Base-by-base conservation (phyloP, 768 basidiomycete species). In the Xerocomus brunneocitrinus region DNA sequence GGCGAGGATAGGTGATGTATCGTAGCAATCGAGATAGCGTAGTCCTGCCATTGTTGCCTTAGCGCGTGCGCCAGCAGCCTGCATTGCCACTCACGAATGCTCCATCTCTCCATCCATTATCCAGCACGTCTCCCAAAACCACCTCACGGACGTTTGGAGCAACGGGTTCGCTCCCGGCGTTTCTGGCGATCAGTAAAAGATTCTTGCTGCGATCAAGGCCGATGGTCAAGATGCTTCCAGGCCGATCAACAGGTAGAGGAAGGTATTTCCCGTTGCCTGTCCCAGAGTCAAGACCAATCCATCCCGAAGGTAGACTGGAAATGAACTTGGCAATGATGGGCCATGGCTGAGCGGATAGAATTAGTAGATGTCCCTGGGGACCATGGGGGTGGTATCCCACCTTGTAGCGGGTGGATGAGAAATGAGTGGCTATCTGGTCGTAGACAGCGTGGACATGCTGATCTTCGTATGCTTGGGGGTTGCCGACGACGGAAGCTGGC, bases 241-340 rank as follows among this genome's bases (percentile, higher is more conserved):
- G 83, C 14, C 80, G 76, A 46, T 89, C 83, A 1, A 70, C 58
- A 6, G 89, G 87, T 1, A 91, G 71, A 3, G 89, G 85, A 2
- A 98, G 80, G 72, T 98, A 98, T 78, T 99, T 98, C 42, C 97
- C 97, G 61, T 99, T 99, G 1, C 97, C 97, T 25, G 92, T 92
- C 5, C 97, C 97, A 25, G 91, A 89, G 68, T 99, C 97, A 25
- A 99, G 77, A 10, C 95, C 95, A 34, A 97, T 74, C 74, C 84
- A 91, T 25, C 91, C 87, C 19, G 83, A 72, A 13, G 87, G 80
- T 13, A 97, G 66, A 39, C 77, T 80, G 7, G 79, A 75, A 25
- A 97, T 75, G 68, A 95, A 97, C 39, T 71, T 64, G 14, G 83
- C 79, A 44, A 95, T 86, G 55, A 95, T 80, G 5, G 95, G 93